Evolutionary conservation across 164 flowering plant species (phyloP), one percentile per base, ranked within the genome.

Genomic region (Warburgia ugandensis): DNA sequence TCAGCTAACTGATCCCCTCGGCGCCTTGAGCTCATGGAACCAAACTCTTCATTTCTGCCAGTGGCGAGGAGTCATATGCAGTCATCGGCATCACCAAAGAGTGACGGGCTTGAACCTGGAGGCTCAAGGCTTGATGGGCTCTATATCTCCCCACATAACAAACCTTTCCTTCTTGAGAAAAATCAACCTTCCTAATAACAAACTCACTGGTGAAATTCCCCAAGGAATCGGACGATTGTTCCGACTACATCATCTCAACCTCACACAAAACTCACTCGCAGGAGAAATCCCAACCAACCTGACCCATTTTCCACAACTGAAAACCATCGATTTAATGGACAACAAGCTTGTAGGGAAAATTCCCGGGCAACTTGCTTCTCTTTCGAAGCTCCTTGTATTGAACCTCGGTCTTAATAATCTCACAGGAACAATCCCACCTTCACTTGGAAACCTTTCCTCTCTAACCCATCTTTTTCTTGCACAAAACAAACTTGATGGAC

Each of bases 31-130:
- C 26, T 72, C 77, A 5, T 75, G 75, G 77, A 72, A 70, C 38
- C 32, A 35, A 36, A 55, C 67, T 11, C 4, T 40, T 35, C 55
- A 58, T 58, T 62, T 69, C 44, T 70, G 73, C 53, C 22, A 61
- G 3, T 73, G 80, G 80, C 9, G 3, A 2, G 77, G 79, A 3
- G 62, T 69, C 16, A 41, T 54, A 3, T 69, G 76, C 67, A 48
- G 56, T n/a, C 50, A 25, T 5, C 5, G 4, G 26, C 41, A 39
- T 3, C 19, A n/a, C n/a, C n/a, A 38, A 19, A 52, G 79, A 20
- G 77, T 73, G 7, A 26, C 45, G 6, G 1, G 10, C 11, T 35
- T 76, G 29, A 50, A 57, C 22, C 57, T 76, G 10, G 5, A 25
- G 2, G 16, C 31, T 8, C 36, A 12, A 11, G 9, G 22, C 0